Percentiles rank a stretch among this genome's conserved stretches.
Conservation (phyloP, 371 early-diverging fungal species). For the Mortierella sp. region DNA sequence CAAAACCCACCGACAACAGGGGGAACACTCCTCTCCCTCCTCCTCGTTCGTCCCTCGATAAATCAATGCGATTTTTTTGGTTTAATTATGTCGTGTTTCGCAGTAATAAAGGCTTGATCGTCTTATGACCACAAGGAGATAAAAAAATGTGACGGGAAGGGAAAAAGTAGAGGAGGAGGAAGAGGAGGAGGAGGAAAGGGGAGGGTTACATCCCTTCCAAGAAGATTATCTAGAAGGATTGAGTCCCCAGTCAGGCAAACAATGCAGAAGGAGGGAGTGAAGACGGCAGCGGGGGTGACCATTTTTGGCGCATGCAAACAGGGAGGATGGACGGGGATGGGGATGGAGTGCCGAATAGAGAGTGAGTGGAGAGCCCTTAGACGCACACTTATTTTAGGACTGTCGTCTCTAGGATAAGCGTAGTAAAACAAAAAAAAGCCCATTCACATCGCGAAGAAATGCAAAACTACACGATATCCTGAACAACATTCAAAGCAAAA, state of each 20-base stretch:
- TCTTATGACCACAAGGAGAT: background rate
- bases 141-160: background rate
- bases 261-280: background rate
- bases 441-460: too few relatives aligned
- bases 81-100: background rate
- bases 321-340: too few relatives aligned
- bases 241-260: background rate
- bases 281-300: background rate
- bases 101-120: background rate
- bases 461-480: background rate
- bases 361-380: too few relatives aligned
- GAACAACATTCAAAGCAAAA: background rate
- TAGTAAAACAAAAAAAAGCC: too few relatives aligned
- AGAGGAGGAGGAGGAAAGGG: background rate
- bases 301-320: background rate
- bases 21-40: background rate
- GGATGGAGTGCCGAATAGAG: too few relatives aligned
- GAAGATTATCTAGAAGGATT: background rate
- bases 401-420: too few relatives aligned
- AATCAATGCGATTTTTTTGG: background rate
- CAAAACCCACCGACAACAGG: too few relatives aligned
- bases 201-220: background rate
- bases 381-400: too few relatives aligned
- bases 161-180: background rate
- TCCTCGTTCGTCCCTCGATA: background rate